Base-by-base conservation (phyloP, 164 flowering plant species). In the Vitis amurensis region DNA sequence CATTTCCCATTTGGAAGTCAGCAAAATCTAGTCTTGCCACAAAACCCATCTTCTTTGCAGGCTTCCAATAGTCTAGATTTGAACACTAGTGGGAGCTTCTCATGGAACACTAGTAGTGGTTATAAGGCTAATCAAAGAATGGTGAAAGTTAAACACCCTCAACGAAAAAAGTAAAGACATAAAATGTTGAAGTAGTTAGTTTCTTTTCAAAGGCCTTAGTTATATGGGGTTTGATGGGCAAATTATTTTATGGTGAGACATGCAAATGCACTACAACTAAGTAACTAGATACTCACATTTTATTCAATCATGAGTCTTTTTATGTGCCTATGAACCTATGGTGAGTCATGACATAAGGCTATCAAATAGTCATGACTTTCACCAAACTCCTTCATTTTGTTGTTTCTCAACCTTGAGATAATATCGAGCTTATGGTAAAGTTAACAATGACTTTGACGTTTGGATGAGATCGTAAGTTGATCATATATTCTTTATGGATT, bases 1-100 rank as follows among this genome's bases (percentile, higher is more conserved):
- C 76, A 85, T 6, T 92, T 91, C 73, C 86, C 78, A 58, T 91
- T 92, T 77, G 84, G 85, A 49, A 67, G 84, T 63, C 92, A 85
- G 68, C 93, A 74, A 53, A 83, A 63, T 68, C 72, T 62, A n/a
- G 55, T 70, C 11, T 66, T 84, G 11, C 77, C 84, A n/a, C 91
- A 75, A 64, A 85, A 78, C 62, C 74, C 82, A 29, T 76, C 87
- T 59, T 84, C 89, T 31, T 87, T 91, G 67, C 92, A 85, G 76
- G 76, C 86, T 8, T 67, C 90, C 10, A 82, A 84, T 52, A 89
- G 87, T 74, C 68, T 85, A 11, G 90, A 83, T 7, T 75, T 79
- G 14, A 68, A 58, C 70, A 79, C 67, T 50, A 83, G 85, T 11
- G 86, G 89, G 56, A 79, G 87, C 76, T 88, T 88, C 81, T 88